Evolutionary conservation across 2,329 filamentous ascomycete species (phyloP), one percentile per base, ranked within the genome.

Genomic region (Ustulina deusta): DNA sequence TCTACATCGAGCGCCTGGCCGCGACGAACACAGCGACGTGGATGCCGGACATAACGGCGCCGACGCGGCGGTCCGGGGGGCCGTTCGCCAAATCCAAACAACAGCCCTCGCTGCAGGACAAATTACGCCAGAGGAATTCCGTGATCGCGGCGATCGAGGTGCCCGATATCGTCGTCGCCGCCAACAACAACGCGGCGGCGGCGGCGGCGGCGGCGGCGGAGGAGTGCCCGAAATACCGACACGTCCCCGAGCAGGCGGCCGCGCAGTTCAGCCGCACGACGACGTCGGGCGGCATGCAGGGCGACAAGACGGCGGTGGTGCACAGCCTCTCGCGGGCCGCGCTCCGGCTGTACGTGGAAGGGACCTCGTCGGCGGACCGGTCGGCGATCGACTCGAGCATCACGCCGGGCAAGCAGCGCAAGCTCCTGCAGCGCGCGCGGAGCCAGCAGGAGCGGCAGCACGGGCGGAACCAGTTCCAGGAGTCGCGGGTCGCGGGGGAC

Each of bases 201-300:
- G n/a, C n/a, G n/a, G n/a, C n/a, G n/a, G n/a, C n/a, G n/a, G n/a
- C n/a, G n/a, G n/a, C n/a, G n/a, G n/a, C 48, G 13, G 32, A 51
- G 15, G 54, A 68, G 52, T 44, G 27, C 15, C 36, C 40, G 1
- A 51, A 29, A 15, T 84, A 87, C 69, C 84, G 80, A 40, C 84
- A 89, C 71, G 77, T 88, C 1, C 87, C 87, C 15, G 80, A 81
- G 60, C 81, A 85, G 40, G 87, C 87, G 0, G 86, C 87, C 1
- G 74, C 81, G 13, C 86, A 88, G 65, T 89, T 89, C 72, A 78
- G 83, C 10, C 78, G 81, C 49, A 89, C 87, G 0, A 83, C 86
- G 0, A 87, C 85, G 1, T 79, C 81, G 17, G 81, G 82, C 22
- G 72, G 74, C 46, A 77, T 79, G 74, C 77, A 63, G 17, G 13